Percentiles rank a stretch among this genome's conserved stretches.
phyloP scores from a whole-genome alignment of 805 yeast species.

The Wickerhamiella musiphila region DNA sequence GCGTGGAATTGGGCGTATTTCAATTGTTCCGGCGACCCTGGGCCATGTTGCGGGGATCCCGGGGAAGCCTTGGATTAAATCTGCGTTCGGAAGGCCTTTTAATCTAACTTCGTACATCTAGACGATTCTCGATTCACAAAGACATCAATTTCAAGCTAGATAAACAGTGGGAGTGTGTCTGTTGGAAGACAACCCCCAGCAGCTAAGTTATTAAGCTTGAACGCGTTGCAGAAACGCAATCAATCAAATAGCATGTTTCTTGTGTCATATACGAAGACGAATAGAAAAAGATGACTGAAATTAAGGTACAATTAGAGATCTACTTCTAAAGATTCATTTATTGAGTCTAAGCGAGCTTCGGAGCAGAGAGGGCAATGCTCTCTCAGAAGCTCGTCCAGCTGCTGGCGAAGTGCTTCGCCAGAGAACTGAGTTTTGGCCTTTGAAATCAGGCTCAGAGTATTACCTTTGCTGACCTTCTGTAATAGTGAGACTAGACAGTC shows the following conservation, averaged over 20 bases:
- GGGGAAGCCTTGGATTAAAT: slow-evolving; percentile 26
- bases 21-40: slow-evolving; percentile 24
- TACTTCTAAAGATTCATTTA: slow-evolving; percentile 40
- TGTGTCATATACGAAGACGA: too few species aligned
- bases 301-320: slow-evolving; percentile 6
- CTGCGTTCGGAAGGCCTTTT: slow-evolving; percentile 25
- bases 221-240: too few species aligned
- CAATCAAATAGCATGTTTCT: too few species aligned
- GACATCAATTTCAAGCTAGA: too few species aligned
- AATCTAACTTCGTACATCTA: slow-evolving; percentile 13
- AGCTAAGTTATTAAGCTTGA: too few species aligned
- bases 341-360: slow-evolving; percentile 47
- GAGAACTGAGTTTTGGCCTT: too few species aligned
- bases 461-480: too few species aligned
- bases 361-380: slow-evolving; percentile 64
- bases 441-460: too few species aligned
- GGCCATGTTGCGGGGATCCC: slow-evolving; percentile 29
- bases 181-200: too few species aligned
- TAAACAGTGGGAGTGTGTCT: too few species aligned
- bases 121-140: too few species aligned
- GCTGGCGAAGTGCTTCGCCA: too few species aligned
- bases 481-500: slow-evolving; percentile 63
- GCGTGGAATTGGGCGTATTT: slow-evolving; percentile 16
- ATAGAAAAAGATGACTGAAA: not conserved
- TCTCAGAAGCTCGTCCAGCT: slow-evolving; percentile 42